Conservation (phyloP, 1,139 yeast genomes). For the Diutina pseudorugosa region DNA sequence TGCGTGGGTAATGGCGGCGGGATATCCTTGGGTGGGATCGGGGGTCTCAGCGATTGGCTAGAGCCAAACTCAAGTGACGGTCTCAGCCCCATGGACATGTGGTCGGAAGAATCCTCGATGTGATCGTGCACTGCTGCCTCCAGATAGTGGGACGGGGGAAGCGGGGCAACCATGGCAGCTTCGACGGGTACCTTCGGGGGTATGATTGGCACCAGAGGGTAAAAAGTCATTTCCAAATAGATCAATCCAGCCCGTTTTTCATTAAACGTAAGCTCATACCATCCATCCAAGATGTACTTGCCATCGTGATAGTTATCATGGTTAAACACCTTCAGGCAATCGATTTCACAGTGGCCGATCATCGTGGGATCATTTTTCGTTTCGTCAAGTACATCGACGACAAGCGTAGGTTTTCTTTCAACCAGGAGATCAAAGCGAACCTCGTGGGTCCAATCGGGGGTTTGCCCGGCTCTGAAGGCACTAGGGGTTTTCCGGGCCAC, state of each 20-base stretch:
- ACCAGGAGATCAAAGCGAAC: conserved; percentile 54
- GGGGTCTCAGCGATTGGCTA: not conserved
- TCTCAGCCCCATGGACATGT: not conserved
- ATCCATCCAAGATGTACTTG: conserved; percentile 61
- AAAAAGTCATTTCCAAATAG: conserved; percentile 84
- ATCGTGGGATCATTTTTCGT: conserved; percentile 78
- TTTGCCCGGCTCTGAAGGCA: conserved; percentile 78
- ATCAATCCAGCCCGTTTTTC: conserved; percentile 83
- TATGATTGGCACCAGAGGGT: conserved; percentile 46
- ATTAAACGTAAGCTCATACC: conserved; percentile 64
- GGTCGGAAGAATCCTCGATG: not conserved
- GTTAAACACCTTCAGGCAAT: conserved; percentile 55
- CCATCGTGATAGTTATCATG: conserved; percentile 44
- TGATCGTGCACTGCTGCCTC: not conserved
- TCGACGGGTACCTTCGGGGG: conserved; percentile 12
- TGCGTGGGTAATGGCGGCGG: not conserved
- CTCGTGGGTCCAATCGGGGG: conserved; percentile 79
- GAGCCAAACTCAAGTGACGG: not conserved
- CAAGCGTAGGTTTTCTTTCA: conserved; percentile 50
- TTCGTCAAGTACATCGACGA: conserved; percentile 74
- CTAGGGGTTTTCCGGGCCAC: conserved; percentile 65
- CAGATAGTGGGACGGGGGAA: not conserved
- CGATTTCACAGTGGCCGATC: conserved; percentile 73
- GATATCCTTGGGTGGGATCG: not conserved
- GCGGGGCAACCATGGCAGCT: not conserved